Percentiles rank a stretch among this genome's conserved stretches.
Evolutionary conservation across 352 stramenopile genomes (phyloP).

Genomic region (Pelagophyceae sp.): DNA sequence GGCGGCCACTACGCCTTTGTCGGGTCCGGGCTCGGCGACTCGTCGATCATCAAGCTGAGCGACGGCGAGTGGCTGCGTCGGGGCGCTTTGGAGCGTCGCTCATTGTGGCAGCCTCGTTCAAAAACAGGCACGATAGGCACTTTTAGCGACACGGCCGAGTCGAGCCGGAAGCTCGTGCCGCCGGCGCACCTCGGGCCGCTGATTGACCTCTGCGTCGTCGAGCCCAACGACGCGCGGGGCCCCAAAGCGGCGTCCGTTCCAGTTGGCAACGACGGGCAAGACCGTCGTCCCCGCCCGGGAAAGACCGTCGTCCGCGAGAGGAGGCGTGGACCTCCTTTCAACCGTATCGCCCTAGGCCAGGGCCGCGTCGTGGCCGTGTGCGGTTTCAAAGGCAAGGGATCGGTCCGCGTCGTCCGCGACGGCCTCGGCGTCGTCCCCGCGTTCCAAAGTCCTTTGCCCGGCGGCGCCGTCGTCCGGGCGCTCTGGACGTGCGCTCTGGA

Average conservation of each 20-base stretch:
- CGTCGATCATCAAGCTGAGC: neutral
- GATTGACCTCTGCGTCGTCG: neutral
- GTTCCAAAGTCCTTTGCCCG: neutral
- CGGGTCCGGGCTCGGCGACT: neutral
- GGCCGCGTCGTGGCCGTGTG: neutral
- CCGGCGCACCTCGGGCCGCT: neutral
- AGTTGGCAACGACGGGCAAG: too few relatives aligned
- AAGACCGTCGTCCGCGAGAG: too few relatives aligned
- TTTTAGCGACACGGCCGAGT: too few relatives aligned
- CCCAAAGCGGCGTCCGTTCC: too few relatives aligned
- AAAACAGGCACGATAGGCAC: too few relatives aligned
- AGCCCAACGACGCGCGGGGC: neutral
- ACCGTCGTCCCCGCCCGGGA: too few relatives aligned
- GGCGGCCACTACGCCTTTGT: too few relatives aligned
- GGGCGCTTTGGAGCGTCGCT: too few relatives aligned
- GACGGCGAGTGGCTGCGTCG: neutral
- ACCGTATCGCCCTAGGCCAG: too few relatives aligned
- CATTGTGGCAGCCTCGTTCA: neutral
- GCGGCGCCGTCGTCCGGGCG: too few relatives aligned
- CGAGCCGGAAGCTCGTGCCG: too few relatives aligned
- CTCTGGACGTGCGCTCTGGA: neutral
- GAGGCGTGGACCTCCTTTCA: too few relatives aligned
- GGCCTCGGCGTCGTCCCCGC: neutral
- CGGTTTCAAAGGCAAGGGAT: neutral
- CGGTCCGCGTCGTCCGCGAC: neutral